These are phyloP conservation scores for Fusarium brevicatenulatum DNA, from an alignment of 2,329 filamentous ascomycete species.

Conservation along the genomic window DNA sequence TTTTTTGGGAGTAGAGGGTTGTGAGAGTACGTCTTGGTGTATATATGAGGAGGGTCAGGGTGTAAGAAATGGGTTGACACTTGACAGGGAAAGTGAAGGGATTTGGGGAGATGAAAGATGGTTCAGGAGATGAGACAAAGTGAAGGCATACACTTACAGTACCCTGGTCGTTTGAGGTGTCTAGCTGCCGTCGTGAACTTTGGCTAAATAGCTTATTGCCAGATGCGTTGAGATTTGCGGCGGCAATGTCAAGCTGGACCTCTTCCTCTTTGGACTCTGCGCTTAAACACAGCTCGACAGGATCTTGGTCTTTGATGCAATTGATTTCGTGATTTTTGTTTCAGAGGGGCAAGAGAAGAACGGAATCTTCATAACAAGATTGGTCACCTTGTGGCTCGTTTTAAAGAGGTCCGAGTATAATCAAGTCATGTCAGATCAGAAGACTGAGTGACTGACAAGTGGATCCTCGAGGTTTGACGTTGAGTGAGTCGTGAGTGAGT, in stretches of 20 bases:
- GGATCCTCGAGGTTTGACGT: slow-evolving; percentile 19
- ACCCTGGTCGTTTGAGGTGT: slow-evolving; percentile 30
- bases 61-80: slow-evolving; percentile 12
- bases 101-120: neutral
- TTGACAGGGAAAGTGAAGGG: slow-evolving; percentile 13
- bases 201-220: slow-evolving; percentile 32
- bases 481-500: slow-evolving; percentile 2
- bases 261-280: slow-evolving; percentile 5
- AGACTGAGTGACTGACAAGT: slow-evolving; percentile 28
- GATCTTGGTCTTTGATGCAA: slow-evolving; percentile 21
- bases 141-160: slow-evolving; percentile 21
- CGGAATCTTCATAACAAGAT: neutral
- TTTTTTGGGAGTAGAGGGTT: neutral
- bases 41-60: slow-evolving; percentile 10
- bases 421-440: slow-evolving; percentile 35
- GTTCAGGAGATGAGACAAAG: slow-evolving; percentile 13
- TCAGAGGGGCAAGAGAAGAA: neutral
- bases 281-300: slow-evolving; percentile 10
- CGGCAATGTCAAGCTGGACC: slow-evolving; percentile 16
- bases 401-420: slow-evolving; percentile 22
- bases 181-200: slow-evolving; percentile 25
- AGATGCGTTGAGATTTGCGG: slow-evolving; percentile 24
- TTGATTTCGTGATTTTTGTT: slow-evolving; percentile 4
- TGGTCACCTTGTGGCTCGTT: slow-evolving; percentile 13
- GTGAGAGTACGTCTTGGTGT: neutral